Base-by-base conservation (phyloP, 371 early-diverging fungal genomes). In the Phascolomyces articulosus region DNA sequence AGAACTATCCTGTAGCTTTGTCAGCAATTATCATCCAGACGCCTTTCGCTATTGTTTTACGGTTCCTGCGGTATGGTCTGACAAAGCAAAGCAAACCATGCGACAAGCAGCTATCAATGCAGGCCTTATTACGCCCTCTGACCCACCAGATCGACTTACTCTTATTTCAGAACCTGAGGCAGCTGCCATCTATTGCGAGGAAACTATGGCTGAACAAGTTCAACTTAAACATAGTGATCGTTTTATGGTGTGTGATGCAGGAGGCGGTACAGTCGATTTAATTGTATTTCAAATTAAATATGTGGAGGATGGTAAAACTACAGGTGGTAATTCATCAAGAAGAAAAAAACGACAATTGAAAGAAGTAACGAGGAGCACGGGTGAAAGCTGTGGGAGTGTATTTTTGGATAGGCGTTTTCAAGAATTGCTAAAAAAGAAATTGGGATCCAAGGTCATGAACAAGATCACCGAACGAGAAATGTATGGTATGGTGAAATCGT, bases 241-340 rank as follows among this genome's bases (percentile, higher is more conserved):
- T 0, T 78, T 85, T 55, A 74, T 88, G 77, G 83, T 88, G 11
- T 87, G 87, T 51, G 87, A 87, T 69, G 87, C 87, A 29, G 87
- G 87, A 49, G 88, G 87, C 38, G 87, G 88, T 24, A 88, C 88
- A 0, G 85, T 86, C 1, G 88, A 87, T 68, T 62, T 87, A 66
- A 86, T 83, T 54, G 70, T 77, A 10, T 77, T 77, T 66, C 75
- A 80, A 67, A 70, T 79, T 55, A 64, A 49, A 7, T 24, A 23
- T 44, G 27, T 59, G n/a, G n/a, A n/a, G n/a, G n/a, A n/a, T n/a
- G n/a, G n/a, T n/a, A n/a, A n/a, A n/a, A n/a, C n/a, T n/a, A n/a
- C n/a, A n/a, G n/a, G n/a, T n/a, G n/a, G n/a, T 61, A n/a, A n/a
- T n/a, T n/a, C n/a, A n/a, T n/a, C n/a, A n/a, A n/a, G n/a, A n/a